These are phyloP conservation scores for Acer negundo DNA, from an alignment of 345 rosid species.

Conservation along the genomic window DNA sequence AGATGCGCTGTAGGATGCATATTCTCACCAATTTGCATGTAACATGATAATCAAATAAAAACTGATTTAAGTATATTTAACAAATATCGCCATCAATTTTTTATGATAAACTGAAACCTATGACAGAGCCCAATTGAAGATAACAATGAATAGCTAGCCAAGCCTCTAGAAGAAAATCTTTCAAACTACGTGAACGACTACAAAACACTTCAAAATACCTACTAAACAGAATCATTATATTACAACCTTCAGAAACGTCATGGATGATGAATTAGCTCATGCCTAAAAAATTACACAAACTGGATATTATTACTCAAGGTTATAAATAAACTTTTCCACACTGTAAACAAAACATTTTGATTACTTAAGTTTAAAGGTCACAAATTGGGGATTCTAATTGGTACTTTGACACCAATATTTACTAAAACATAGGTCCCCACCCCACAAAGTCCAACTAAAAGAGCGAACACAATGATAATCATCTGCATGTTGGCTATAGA, in stretches of 20 bases:
- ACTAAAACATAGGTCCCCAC: not conserved
- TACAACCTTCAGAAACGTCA: not conserved
- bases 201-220: not conserved
- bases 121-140: not conserved
- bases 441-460: not conserved
- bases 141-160: not conserved
- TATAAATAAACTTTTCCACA: not conserved
- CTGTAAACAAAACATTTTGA: not conserved
- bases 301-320: not conserved
- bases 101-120: not conserved
- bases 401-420: not conserved
- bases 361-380: not conserved
- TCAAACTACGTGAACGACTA: not conserved
- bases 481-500: not conserved
- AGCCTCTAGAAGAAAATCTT: not conserved
- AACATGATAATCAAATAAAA: not conserved
- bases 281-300: not conserved
- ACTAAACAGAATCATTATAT: not conserved
- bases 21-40: not conserved
- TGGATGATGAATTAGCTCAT: constrained; percentile 3
- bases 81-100: not conserved
- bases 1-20: not conserved
- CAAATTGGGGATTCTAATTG: not conserved
- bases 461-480: not conserved
- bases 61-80: not conserved